Conservation (phyloP, 2,329 filamentous ascomycete species). For the Ophiostoma ulmi region DNA sequence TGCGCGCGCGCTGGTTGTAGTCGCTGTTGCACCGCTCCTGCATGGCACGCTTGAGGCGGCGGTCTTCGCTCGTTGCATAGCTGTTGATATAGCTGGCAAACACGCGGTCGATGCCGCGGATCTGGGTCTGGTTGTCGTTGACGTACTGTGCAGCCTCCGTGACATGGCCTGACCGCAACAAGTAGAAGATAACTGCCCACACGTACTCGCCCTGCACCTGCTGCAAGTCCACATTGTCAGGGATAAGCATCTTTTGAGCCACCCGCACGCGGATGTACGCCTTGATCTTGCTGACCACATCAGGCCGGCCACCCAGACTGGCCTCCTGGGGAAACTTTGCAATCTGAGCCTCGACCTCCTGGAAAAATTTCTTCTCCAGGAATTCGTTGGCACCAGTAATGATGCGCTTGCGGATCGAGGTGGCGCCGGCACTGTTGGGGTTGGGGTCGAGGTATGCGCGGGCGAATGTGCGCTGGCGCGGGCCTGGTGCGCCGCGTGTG, state of each 20-base stretch:
- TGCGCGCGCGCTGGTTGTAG: slow-evolving; percentile 77
- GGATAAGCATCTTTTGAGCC: slow-evolving; percentile 74
- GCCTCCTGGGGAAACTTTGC: slow-evolving; percentile 82
- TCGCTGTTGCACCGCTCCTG: slow-evolving; percentile 86
- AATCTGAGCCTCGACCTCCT: slow-evolving; percentile 70
- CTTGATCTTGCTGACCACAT: slow-evolving; percentile 82
- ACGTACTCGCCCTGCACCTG: slow-evolving; percentile 76
- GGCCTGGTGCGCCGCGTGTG: slow-evolving; percentile 54
- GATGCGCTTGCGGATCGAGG: slow-evolving; percentile 71
- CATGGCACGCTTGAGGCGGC: slow-evolving; percentile 69
- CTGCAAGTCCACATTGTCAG: slow-evolving; percentile 75
- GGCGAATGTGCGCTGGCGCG: slow-evolving; percentile 71
- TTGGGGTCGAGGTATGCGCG: slow-evolving; percentile 71
- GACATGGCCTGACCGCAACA: slow-evolving; percentile 78
- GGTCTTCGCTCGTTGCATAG: slow-evolving; percentile 71
- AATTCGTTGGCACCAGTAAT: slow-evolving; percentile 72
- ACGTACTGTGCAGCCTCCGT: slow-evolving; percentile 84
- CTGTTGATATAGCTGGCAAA: slow-evolving; percentile 83
- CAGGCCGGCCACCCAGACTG: slow-evolving; percentile 81
- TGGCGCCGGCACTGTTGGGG: slow-evolving; percentile 56
- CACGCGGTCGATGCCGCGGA: slow-evolving; percentile 84
- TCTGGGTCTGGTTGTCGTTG: slow-evolving; percentile 68
- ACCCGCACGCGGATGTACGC: slow-evolving; percentile 82
- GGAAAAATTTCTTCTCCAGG: slow-evolving; percentile 75
- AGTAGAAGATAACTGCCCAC: slow-evolving; percentile 91